Base-by-base conservation (phyloP, 805 yeast genomes). In the Metschnikowia anglica region DNA sequence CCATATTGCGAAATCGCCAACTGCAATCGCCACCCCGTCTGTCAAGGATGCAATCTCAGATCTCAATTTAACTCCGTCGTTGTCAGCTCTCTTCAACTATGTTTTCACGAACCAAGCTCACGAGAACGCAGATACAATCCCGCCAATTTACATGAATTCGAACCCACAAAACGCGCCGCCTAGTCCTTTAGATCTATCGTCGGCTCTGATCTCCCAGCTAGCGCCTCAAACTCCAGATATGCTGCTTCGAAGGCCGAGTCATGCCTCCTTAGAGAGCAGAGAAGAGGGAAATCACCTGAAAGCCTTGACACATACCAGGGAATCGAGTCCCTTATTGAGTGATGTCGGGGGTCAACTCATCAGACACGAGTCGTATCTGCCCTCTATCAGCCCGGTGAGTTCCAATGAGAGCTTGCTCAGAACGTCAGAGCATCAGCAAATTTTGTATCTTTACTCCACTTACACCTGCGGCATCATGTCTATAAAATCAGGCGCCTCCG, bases 401-500 rank as follows among this genome's bases (percentile, higher is more conserved):
- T 47, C 49, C 10, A 37, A 26, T 11, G 44, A 36, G 6, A 41
- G 45, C 20, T 47, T 64, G 33, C 35, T 55, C 44, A 49, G 52
- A 6, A 47, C 66, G 1, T 56, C 67, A 2, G 72, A 66, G 41
- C 61, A 60, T 17, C 68, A 65, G 39, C 73, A 68, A 33, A 63
- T 68, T 25, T 42, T 69, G 15, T 59, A 56, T 34, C 49, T 69
- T 23, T 69, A 63, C 41, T 59, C 68, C 1, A 56, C 59, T 18
- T 66, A 67, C 47, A 68, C 73, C 1, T 66, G 71, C 36, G 58
- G 64, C 19, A 68, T 82, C 39, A 71, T 83, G 77, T 77, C 85
- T 5, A 79, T 82, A 43, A 80, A 78, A 49, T 77, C 80, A 48
- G 86, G 85, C 0, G 79, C 79, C 0, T 61, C 74, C 2, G 86